Base-by-base conservation (phyloP, 306 rosid genomes). In the Malus orientalis region DNA sequence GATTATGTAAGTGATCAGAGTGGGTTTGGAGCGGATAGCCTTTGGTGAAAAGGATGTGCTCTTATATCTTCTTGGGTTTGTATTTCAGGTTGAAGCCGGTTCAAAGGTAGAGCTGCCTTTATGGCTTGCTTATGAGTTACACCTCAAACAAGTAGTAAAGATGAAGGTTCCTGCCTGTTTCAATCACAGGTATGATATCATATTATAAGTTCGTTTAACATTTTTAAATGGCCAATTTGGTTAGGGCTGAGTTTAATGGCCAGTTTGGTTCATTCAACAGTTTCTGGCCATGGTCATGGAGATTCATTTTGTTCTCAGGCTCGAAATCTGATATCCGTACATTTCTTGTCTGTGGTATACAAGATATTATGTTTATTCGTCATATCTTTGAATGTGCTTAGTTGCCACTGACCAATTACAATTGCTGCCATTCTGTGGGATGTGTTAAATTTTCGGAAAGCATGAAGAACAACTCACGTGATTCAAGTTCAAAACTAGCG, bases 81-180 rank as follows among this genome's bases (percentile, higher is more conserved):
- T 77, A 77, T 75, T 78, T 84, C 91, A 92, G 97, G 93, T 95
- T 79, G 97, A 95, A 88, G 60, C 87, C 14, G 97, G 92, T 78
- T 95, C 98, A 32, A 92, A 89, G 84, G 97, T 95, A 74, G 93
- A 90, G 80, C 83, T 92, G 73, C 97, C 98, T 29, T 92, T 92
- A 79, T 95, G 98, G 98, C 98, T 95, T 82, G 96, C 93, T 61
- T 85, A 88, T 45, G 97, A 95, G 80, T 85, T 95, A 38, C 93
- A 95, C 57, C 68, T 77, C 67, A 83, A 97, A 83, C 93, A 92
- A 89, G 88, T 91, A 49, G 92, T 78, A 64, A 84, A 88, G 65
- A 84, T 88, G 78, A 85, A 83, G 77, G 83, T 89, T 29, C 97
- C 98, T 49, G 19, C 89, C 47, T 88, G 97, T 85, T 92, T 95